Conservation (phyloP, 306 rosid species). For the Leucaena leucocephala region DNA sequence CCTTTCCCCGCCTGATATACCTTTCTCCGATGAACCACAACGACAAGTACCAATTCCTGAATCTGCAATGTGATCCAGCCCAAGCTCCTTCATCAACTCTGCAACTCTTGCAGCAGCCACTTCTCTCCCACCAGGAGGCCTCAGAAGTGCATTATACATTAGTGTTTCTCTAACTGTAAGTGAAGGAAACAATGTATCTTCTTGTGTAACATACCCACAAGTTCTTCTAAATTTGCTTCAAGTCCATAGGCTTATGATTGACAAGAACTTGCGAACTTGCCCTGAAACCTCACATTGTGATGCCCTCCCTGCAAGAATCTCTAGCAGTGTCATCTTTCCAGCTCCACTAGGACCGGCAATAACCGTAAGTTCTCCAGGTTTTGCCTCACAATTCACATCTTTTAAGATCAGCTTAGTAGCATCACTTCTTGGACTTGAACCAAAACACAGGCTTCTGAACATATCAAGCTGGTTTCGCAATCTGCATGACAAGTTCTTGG, state of each 20-base stretch:
- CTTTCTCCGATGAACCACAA: constrained; percentile 47
- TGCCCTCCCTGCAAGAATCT: constrained; percentile 79
- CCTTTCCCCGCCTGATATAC: constrained; percentile 86
- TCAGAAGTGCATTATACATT: constrained; percentile 78
- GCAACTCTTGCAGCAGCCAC: constrained; percentile 64
- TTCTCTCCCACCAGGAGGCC: constrained; percentile 62
- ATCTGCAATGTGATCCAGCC: constrained; percentile 70
- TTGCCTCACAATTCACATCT: constrained; percentile 79
- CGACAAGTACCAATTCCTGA: constrained; percentile 66
- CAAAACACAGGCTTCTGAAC: constrained; percentile 48
- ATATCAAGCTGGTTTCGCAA: constrained; percentile 59
- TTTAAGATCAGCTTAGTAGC: constrained; percentile 61
- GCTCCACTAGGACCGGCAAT: constrained; percentile 99
- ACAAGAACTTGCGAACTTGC: constrained; percentile 78
- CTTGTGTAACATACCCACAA: constrained; percentile 83
- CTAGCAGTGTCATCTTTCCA: constrained; percentile 92
- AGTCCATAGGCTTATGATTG: constrained; percentile 61
- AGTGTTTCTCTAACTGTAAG: constrained; percentile 93
- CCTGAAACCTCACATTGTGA: constrained; percentile 55
- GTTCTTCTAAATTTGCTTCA: constrained; percentile 52
- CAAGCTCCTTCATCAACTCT: constrained; percentile 80
- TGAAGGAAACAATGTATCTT: constrained; percentile 79
- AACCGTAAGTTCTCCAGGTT: constrained; percentile 78
- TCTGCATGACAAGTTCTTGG: constrained; percentile 69
- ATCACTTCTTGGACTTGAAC: constrained; percentile 43